A percentile compares a stretch with the other conserved stretches of the same genome.
Evolutionary conservation across 2,329 filamentous ascomycete species (phyloP).

Genomic region (Aspergillus pseudoglaucus): DNA sequence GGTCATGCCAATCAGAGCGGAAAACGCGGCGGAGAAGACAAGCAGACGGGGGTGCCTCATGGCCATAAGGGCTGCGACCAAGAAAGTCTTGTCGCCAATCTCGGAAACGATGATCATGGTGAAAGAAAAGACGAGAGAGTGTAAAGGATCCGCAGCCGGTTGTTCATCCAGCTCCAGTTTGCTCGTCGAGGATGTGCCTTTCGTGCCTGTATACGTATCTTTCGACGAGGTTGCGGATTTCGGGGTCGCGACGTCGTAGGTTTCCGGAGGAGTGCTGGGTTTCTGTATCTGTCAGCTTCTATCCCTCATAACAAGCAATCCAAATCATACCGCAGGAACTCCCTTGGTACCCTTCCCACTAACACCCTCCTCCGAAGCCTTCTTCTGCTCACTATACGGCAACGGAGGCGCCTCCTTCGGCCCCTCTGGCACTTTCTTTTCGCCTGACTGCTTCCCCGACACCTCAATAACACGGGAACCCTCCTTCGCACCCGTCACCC

Average conservation of each 20-base stretch:
- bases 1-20: conserved; percentile 88
- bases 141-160: conserved; percentile 63
- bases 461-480: conserved; percentile 85
- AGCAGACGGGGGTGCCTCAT: conserved; percentile 95
- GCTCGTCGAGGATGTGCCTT: conserved; percentile 11
- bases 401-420: conserved; percentile 81
- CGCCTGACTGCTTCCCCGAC: conserved; percentile 69
- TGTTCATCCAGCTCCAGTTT: conserved; percentile 25
- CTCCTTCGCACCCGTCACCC: conserved; percentile 51
- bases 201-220: conserved; percentile 24
- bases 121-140: conserved; percentile 86
- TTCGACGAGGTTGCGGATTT: conserved; percentile 45
- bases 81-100: conserved; percentile 96
- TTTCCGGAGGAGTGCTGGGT: conserved; percentile 71
- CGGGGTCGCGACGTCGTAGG: conserved; percentile 66
- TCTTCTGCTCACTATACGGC: conserved; percentile 73
- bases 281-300: conserved; percentile 50
- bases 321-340: conserved; percentile 41
- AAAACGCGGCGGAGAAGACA: conserved; percentile 92
- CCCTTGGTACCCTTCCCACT: conserved; percentile 32
- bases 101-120: conserved; percentile 98
- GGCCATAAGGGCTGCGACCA: conserved; percentile 95
- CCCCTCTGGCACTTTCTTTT: conserved; percentile 69
- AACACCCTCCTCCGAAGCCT: conserved; percentile 41
- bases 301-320: background rate